Evolutionary conservation across 768 basidiomycete genomes (phyloP), one percentile per base, ranked within the genome.

Genomic region (Termitomyces sp.): DNA sequence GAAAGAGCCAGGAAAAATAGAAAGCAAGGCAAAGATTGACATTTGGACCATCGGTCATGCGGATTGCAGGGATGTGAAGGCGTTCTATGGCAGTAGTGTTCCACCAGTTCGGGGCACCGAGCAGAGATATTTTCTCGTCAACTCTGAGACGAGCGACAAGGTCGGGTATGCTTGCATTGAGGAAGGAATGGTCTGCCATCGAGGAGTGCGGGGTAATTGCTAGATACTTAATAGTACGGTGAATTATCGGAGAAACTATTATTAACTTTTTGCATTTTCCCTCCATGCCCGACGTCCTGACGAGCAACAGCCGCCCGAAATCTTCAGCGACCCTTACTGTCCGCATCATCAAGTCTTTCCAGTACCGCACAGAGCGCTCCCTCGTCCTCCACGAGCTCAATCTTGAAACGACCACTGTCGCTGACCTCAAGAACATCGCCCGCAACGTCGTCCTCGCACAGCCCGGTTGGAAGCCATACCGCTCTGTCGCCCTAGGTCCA

Each of bases 261-360:
- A 42, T 40, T 33, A 33, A 18, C 24, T 44, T 44, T 58, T 51
- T 30, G 1, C 49, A 18, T 22, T 44, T 38, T 45, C 24, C 49
- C 30, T 48, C 58, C 56, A 75, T 74, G 74, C 64, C 69, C 45
- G 69, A 68, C 57, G 64, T 72, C 35, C 77, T 86, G 43, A 86
- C 86, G 44, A 94, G 88, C 73, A 74, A 80, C 54, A 77, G 84
- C 30, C 77, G 80, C 3, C 88, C 92, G 10, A 80, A 74, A 63
- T 87, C 88, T 2, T 78, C 85, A 60, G 92, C 93, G 22, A 94
- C 92, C 5, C 74, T 98, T 57, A 98, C 96, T 7, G 71, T 98
- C 50, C 86, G 96, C 33, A 80, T 98, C 61, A 92, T 99, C 76
- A 99, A 99, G 69, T 94, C 92, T 20, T 96, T 99, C 70, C 86